Percentiles rank a stretch among this genome's conserved stretches.
Evolutionary conservation across 805 yeast genomes (phyloP).

Genomic region (Starmerella stellata): DNA sequence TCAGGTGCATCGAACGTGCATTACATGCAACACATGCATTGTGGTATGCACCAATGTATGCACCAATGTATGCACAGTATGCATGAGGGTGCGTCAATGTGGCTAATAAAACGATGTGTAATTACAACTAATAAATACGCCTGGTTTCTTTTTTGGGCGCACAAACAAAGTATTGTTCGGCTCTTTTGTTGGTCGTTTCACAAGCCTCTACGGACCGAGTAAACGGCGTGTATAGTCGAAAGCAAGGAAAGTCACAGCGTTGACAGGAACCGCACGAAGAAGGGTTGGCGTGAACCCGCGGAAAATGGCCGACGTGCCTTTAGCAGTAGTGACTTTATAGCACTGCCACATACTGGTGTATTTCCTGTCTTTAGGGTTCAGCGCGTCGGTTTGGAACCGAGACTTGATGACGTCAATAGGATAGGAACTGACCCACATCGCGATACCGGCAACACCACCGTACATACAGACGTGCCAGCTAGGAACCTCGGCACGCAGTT

Average conservation of each 20-base stretch:
- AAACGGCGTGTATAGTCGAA: constrained; percentile 60
- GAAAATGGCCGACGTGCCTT: constrained; percentile 40
- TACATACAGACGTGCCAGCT: constrained; percentile 70
- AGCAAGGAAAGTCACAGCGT: constrained; percentile 89
- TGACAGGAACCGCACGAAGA: constrained; percentile 93
- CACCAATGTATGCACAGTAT: no score
- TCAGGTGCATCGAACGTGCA: no score
- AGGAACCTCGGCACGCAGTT: constrained; percentile 55
- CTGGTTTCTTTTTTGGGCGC: no score
- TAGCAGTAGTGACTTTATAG: constrained; percentile 32
- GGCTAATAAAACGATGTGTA: no score
- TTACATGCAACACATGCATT: no score
- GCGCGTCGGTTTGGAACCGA: constrained; percentile 60
- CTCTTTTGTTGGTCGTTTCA: no score
- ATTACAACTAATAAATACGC: no score
- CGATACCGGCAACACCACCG: constrained; percentile 84
- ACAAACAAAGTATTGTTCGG: no score
- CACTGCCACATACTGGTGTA: constrained; percentile 47
- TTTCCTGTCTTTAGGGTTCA: constrained; percentile 38
- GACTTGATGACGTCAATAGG: constrained; percentile 89
- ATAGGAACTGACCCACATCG: constrained; percentile 69
- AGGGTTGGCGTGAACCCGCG: constrained; percentile 86
- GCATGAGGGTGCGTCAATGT: no score
- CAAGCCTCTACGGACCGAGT: constrained; percentile 16
- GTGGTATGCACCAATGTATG: no score